Evolutionary conservation across 2,329 filamentous ascomycete species (phyloP).

Genomic region (Xylaria sp.): DNA sequence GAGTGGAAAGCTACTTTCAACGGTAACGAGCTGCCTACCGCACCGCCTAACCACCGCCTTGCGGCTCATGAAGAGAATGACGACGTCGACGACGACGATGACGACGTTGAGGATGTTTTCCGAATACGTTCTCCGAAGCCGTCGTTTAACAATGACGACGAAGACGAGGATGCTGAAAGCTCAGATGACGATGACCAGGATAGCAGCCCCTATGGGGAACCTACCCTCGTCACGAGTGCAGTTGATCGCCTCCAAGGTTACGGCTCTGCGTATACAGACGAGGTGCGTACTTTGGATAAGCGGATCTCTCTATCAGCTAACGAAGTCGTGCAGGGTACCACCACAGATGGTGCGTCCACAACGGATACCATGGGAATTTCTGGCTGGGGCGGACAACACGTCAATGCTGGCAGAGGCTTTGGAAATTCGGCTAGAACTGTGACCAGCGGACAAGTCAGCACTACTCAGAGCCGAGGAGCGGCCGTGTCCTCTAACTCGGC

Average conservation of each 20-base stretch:
- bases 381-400: conserved; percentile 2
- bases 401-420: conserved; percentile 6
- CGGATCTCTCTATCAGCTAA: conserved; percentile 12
- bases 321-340: conserved; percentile 8
- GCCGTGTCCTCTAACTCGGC: not conserved
- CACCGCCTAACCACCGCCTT: conserved; percentile 39
- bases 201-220: not conserved
- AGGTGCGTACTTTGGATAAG: conserved; percentile 21
- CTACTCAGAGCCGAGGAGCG: not conserved
- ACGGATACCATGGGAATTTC: conserved; percentile 2
- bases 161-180: conserved; percentile 19
- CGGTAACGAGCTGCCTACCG: conserved; percentile 42
- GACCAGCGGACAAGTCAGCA: not conserved
- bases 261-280: not conserved
- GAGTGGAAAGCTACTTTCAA: conserved; percentile 47
- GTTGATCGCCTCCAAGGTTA: conserved; percentile 31
- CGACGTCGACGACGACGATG: not conserved
- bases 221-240: not conserved
- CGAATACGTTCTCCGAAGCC: no score
- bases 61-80: conserved; percentile 12
- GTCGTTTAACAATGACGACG: conserved; percentile 5
- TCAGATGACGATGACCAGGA: conserved; percentile 12
- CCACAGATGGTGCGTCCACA: conserved; percentile 16
- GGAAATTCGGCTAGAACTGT: not conserved
- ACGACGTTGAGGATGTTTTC: not conserved